Evolutionary conservation across 2,329 filamentous ascomycete species (phyloP), one percentile per base, ranked within the genome.

Genomic region (Harringtonia aguacate): DNA sequence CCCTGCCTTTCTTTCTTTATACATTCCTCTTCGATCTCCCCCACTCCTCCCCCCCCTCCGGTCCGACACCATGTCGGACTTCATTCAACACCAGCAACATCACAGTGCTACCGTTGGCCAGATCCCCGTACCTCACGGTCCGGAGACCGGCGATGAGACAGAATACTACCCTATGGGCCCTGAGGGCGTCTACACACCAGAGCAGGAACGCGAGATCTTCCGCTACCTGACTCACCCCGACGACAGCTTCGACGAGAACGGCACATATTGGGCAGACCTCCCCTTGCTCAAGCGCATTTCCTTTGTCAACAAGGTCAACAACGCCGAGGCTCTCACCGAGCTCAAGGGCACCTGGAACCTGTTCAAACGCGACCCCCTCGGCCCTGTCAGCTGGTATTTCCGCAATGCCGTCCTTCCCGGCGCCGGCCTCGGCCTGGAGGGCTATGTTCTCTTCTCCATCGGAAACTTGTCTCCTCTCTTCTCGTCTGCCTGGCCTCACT

Each of bases 391-490:
- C 21, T 92, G 81, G 73, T 97, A 97, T 63, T 83, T 94, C 60
- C 78, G 80, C 58, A 92, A 94, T 60, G 90, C 89, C 65, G 83
- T 95, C 43, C 79, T 97, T 46, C 90, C 90, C 40, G 90, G 90
- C 64, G 88, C 88, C 52, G 90, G 90, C 60, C 78, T 97, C 41
- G 83, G 88, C 59, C 76, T 97, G 24, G 90, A 97, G 73, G 90
- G 87, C 55, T 97, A 95, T 59, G 89, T 95, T 35, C 76, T 97
- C 18, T 97, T 97, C 72, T 95, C 89, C 50, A 95, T 97, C 54
- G 90, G 90, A 46, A 95, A 95, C 63, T 70, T 97, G 51, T 79
- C 84, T 58, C 85, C 89, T 5, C 73, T 97, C 12, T 90, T 95
- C 58, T 64, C 77, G 48, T 72, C 77, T 29, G 77, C 79, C 7